Evolutionary conservation across 345 rosid genomes (phyloP), one percentile per base, ranked within the genome.

Genomic region (Populus euphratica): DNA sequence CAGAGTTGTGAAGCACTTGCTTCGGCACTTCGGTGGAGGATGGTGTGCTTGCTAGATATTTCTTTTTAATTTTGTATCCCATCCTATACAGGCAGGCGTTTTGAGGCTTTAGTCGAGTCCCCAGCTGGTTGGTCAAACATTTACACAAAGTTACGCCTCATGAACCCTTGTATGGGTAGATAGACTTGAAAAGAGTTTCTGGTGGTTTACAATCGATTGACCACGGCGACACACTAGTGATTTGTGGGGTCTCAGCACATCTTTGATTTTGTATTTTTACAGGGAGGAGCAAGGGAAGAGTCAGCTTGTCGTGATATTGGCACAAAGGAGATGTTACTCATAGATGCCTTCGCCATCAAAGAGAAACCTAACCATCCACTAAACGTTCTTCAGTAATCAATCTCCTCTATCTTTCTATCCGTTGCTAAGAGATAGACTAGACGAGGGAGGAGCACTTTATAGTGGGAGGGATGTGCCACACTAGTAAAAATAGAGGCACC

Each of bases 301-400:
- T 39, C 56, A 25, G 21, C 21, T 54, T 47, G 67, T 80, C 41
- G 68, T 77, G 81, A 76, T 81, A 77, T 83, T 27, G 83, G 81
- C 72, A 67, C 50, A 41, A 7, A 38, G 69, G 78, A 78, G 39
- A 20, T 68, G 68, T 35, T 61, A 73, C 35, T 8, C 50, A 74
- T 4, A 49, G 74, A 78, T 75, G 21, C 69, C 16, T 52, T 76
- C 54, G 71, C 74, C 52, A 74, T 71, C 75, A 79, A 77, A 72
- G 20, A 72, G 69, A 64, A 71, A 43, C 47, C 47, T 78, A 76
- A 78, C 75, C 72, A 67, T 68, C 70, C 78, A 70, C 72, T 59
- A 1, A 35, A 63, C 47, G 74, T 52, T 41, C 47, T 68, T 33
- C 75, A 69, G 67, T 43, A 56, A 27, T 70, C 39, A 56, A 59